Percentiles rank a stretch among this genome's conserved stretches.
These are phyloP conservation scores for Sphaerulina musiva DNA, from an alignment of 2,329 filamentous ascomycete species.

Conservation along the genomic window DNA sequence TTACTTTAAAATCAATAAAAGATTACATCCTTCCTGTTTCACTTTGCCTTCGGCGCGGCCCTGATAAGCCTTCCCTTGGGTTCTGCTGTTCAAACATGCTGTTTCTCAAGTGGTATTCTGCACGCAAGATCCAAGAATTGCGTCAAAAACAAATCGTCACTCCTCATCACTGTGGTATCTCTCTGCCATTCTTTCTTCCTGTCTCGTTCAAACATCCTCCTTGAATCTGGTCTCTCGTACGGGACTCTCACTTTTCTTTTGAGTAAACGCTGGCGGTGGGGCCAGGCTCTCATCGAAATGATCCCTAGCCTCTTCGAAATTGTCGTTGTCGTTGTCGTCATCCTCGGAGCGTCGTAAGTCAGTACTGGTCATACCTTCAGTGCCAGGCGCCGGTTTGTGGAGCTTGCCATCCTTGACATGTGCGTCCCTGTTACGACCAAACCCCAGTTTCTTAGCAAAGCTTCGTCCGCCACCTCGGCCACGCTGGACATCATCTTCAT, in stretches of 20 bases:
- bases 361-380: background rate
- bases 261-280: conserved; percentile 38
- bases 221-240: conserved; percentile 48
- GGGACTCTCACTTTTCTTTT: conserved; percentile 44
- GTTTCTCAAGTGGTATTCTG: conserved; percentile 3
- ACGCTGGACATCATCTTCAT: conserved; percentile 28
- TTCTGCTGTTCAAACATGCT: background rate
- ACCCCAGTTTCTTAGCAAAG: conserved; percentile 31
- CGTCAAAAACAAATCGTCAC: background rate
- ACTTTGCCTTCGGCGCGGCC: background rate
- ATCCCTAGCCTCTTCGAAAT: conserved; percentile 50
- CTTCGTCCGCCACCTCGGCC: conserved; percentile 25
- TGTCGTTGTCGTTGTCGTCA: conserved; percentile 38
- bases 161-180: background rate
- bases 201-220: conserved; percentile 46
- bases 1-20: background rate
- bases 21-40: background rate
- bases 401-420: conserved; percentile 10
- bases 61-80: background rate
- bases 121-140: background rate
- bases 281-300: conserved; percentile 44
- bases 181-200: background rate
- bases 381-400: conserved; percentile 1
- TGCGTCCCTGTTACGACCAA: conserved; percentile 21
- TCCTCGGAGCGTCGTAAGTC: background rate